Base-by-base conservation (phyloP, 495 filamentous ascomycete genomes). In the Xylaria telfairii region DNA sequence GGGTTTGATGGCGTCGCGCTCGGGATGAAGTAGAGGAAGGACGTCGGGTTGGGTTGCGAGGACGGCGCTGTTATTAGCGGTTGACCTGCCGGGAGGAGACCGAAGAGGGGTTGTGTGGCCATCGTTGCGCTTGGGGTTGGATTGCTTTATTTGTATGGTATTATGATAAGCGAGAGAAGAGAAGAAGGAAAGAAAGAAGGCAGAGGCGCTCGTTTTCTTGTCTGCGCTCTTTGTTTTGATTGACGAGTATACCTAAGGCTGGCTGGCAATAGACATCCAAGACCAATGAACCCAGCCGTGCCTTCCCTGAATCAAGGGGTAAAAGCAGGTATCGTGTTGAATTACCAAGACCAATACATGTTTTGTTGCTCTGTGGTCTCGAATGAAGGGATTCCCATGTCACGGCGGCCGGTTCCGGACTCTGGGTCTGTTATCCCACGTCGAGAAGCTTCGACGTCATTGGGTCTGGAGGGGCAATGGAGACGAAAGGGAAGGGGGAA, bases 51-150 rank as follows among this genome's bases (percentile, higher is more conserved):
- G 0, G 81, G 85, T 4, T 80, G 76, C 5, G 78, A 75, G n/a
- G 82, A 79, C 0, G 87, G 86, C 0, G 66, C 65, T 2, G 78
- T 81, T 17, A 87, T 80, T 30, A 84, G 77, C 0, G 87, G 82
- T 30, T 79, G 82, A 66, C 85, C 84, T n/a, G 87, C 84, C 5
- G 85, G 83, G 21, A 89, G 77, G 59, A 86, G 78, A 67, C 84
- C 83, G 74, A 86, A 85, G 69, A 81, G 78, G 19, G 79, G 67
- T 44, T 65, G 77, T 67, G 71, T 67, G 67, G 70, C 60, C 57
- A 71, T 71, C 70, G 49, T 30, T 69, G 51, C 72, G 62, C 19
- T 4, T 41, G 4, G 59, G 6, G 32, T n/a, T 19, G 5, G 44
- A 30, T 15, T 4, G 42, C 5, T 41, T 37, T n/a, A 60, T 54